These are phyloP conservation scores for Auricularia sp. DNA, from an alignment of 768 basidiomycete species.

Conservation along the genomic window DNA sequence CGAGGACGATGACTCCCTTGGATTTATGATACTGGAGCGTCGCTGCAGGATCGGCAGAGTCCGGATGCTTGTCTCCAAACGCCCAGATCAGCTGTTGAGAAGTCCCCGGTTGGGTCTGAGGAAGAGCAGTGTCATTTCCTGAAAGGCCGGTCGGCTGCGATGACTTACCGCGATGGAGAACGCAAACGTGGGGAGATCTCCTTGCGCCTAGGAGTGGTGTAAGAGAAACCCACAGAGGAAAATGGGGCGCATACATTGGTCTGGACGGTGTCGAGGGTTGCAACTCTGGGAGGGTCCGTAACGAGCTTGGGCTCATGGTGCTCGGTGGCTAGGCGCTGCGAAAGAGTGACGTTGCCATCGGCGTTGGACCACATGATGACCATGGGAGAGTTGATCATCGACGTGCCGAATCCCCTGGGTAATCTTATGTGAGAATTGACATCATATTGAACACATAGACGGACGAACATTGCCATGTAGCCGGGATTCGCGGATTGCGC, in stretches of 20 bases:
- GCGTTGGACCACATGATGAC: constrained; percentile 64
- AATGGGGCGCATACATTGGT: background rate
- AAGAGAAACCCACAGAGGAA: too few species aligned
- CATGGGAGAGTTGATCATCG: constrained; percentile 52
- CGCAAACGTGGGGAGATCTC: too few species aligned
- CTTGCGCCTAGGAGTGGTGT: too few species aligned
- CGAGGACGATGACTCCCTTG: too few species aligned
- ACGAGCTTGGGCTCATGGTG: constrained; percentile 50
- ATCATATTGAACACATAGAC: background rate
- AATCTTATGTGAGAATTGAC: background rate
- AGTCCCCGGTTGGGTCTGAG: too few species aligned
- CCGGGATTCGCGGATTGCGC: constrained; percentile 30
- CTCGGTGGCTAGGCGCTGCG: constrained; percentile 45
- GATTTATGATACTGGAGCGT: too few species aligned
- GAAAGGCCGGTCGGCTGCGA: too few species aligned
- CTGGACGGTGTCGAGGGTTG: constrained; percentile 24
- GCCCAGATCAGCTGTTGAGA: too few species aligned
- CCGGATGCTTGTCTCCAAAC: too few species aligned
- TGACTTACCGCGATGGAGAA: background rate
- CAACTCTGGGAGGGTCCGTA: constrained; percentile 39
- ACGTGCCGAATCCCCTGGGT: constrained; percentile 45
- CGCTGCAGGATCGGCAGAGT: too few species aligned
- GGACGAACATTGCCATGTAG: constrained; percentile 49
- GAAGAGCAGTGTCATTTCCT: too few species aligned
- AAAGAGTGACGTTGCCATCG: constrained; percentile 52